These are phyloP conservation scores for Nemania bipapillata DNA, from an alignment of 2,329 filamentous ascomycete genomes.

Conservation along the genomic window DNA sequence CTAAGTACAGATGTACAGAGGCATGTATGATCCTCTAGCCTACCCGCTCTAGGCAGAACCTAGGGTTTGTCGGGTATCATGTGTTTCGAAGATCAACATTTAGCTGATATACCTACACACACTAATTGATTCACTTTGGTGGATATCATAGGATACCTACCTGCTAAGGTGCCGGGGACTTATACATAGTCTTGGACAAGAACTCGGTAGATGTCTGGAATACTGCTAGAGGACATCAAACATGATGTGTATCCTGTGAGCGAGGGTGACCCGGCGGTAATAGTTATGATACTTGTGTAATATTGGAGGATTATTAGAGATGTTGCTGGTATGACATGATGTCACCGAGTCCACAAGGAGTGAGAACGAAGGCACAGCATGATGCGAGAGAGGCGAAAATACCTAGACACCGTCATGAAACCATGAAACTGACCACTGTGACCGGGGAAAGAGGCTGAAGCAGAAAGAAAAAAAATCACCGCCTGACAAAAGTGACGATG, in stretches of 20 bases:
- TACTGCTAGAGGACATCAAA: not conserved
- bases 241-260: no score
- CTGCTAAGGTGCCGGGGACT: not conserved
- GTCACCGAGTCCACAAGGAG: slow-evolving; percentile 26
- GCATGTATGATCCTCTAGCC: not conserved
- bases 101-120: not conserved
- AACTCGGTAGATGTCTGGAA: not conserved
- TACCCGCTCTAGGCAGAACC: not conserved
- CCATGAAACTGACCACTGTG: not conserved
- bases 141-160: not conserved
- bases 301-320: slow-evolving; percentile 5
- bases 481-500: not conserved
- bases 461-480: slow-evolving; percentile 7
- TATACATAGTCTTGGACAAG: no score
- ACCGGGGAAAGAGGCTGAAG: slow-evolving; percentile 23
- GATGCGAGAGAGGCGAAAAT: not conserved
- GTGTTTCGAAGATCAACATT: not conserved
- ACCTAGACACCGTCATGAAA: slow-evolving; percentile 10
- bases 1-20: no score
- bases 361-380: slow-evolving; percentile 7
- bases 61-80: not conserved
- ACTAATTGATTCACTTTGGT: not conserved
- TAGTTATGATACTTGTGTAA: slow-evolving; percentile 18
- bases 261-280: no score
- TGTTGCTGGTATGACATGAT: slow-evolving; percentile 32